Evolutionary conservation across 2,329 filamentous ascomycete genomes (phyloP), one percentile per base, ranked within the genome.

Genomic region (Mycosphaerella sp.): DNA sequence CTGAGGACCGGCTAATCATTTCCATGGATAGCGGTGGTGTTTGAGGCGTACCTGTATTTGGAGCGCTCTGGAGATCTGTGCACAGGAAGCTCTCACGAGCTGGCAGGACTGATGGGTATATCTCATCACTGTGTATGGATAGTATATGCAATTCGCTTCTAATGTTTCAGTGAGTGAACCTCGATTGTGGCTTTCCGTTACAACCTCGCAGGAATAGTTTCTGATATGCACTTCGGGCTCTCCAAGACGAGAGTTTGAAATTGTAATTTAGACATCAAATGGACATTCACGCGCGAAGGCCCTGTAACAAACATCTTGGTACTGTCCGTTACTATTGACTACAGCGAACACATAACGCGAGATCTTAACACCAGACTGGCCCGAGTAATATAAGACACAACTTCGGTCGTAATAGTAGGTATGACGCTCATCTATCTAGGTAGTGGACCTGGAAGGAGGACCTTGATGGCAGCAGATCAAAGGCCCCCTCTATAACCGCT

Each of bases 391-490:
- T 10, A 38, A 11, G 34, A 38, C 34, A 38, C 1, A 38, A 12
- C 12, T 6, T 38, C 34, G 34, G 34, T 6, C 6, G 6, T 38
- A 4, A 7, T 38, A 12, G 34, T 38, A 12, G 34, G 12, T 38
- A 45, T 54, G 46, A 40, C 50, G 51, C 46, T 49, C 51, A 17
- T 41, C 48, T 40, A 44, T 43, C 45, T 48, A 56, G 45, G 38
- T 44, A 52, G 44, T 6, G 45, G 42, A 48, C 54, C 47, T 42
- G 31, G 53, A 51, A 36, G 44, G 45, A 52, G 17, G 48, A 56
- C 54, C 54, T 56, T 56, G 41, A 56, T 56, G 54, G 54, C 39
- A 40, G 38, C 26, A 52, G 26, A 38, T 32, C 44, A 34, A 14
- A 48, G 34, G n/a, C n/a, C 44, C n/a, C 42, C 9, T 44, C 23